Percentiles rank a stretch among this genome's conserved stretches.
Evolutionary conservation across 208 protist genomes (phyloP).

Genomic region (Crithidia fasciculata): DNA sequence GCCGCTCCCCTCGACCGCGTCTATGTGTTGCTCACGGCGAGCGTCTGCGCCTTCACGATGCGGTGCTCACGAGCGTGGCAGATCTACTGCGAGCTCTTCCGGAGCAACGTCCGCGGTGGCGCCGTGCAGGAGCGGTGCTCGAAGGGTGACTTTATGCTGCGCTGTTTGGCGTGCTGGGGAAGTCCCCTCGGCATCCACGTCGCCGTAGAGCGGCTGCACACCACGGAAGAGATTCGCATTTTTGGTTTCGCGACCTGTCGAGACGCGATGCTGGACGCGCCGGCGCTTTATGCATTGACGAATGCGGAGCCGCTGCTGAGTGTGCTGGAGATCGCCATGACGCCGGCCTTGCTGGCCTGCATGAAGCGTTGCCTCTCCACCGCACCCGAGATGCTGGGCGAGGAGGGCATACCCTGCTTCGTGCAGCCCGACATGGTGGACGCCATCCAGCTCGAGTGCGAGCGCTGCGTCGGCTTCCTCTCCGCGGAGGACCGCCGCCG

Average conservation of each 20-base stretch:
- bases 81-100: slow-evolving; percentile 50
- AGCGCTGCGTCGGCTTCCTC: slow-evolving; percentile 75
- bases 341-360: slow-evolving; percentile 50
- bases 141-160: slow-evolving; percentile 64
- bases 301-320: slow-evolving; percentile 29
- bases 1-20: slow-evolving; percentile 42
- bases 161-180: slow-evolving; percentile 59
- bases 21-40: slow-evolving; percentile 57
- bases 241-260: slow-evolving; percentile 37
- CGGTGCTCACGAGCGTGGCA: slow-evolving; percentile 66
- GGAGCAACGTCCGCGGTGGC: slow-evolving; percentile 30
- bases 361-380: slow-evolving; percentile 60
- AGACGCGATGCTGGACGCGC: slow-evolving; percentile 23
- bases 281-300: slow-evolving; percentile 21
- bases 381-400: slow-evolving; percentile 51
- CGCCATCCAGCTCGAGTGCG: slow-evolving; percentile 73
- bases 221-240: slow-evolving; percentile 26
- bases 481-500: slow-evolving; percentile 45
- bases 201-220: slow-evolving; percentile 16
- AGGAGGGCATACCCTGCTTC: slow-evolving; percentile 38
- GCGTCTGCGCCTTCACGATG: slow-evolving; percentile 71
- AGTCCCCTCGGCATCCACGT: slow-evolving; percentile 72
- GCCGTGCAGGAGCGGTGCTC: slow-evolving; percentile 36
- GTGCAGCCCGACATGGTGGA: slow-evolving; percentile 55
- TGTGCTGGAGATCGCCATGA: slow-evolving; percentile 55